A percentile compares a stretch with the other conserved stretches of the same genome.
Conservation (phyloP, 2,329 filamentous ascomycete species). For the Ceratocystis cacaofunesta region DNA sequence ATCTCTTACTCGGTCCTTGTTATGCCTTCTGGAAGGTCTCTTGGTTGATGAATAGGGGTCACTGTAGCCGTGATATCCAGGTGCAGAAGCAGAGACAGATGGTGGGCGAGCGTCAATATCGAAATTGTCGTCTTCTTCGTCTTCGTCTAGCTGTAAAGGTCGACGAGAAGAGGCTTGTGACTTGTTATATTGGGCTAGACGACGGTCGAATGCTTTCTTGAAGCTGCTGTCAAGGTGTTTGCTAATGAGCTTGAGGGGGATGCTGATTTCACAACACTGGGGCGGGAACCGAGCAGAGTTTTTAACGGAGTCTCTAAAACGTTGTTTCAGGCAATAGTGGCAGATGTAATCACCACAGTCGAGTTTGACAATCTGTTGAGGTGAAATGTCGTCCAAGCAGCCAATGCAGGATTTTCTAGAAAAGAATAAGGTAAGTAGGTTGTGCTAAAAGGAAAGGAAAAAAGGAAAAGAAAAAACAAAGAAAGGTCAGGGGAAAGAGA, state of each 20-base stretch:
- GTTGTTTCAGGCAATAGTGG: slow-evolving; percentile 55
- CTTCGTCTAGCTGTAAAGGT: slow-evolving; percentile 6
- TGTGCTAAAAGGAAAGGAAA: slow-evolving; percentile 1
- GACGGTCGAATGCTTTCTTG: slow-evolving; percentile 67
- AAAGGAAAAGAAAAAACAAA: neutral
- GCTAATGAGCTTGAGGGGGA: slow-evolving; percentile 63
- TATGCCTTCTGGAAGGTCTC: neutral
- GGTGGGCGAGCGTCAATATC: neutral
- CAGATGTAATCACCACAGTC: slow-evolving; percentile 75
- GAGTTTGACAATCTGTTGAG: slow-evolving; percentile 51
- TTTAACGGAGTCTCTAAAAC: slow-evolving; percentile 60
- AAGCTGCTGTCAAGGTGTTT: slow-evolving; percentile 57
- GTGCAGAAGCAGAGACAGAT: neutral
- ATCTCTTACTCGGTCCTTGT: slow-evolving; percentile 9
- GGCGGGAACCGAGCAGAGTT: slow-evolving; percentile 77
- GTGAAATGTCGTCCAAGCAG: slow-evolving; percentile 54
- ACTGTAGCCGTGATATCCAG: slow-evolving; percentile 8
- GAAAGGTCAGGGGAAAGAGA: neutral
- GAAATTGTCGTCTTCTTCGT: slow-evolving; percentile 9
- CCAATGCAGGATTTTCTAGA: slow-evolving; percentile 54
- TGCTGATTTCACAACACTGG: slow-evolving; percentile 58
- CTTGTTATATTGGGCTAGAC: slow-evolving; percentile 55
- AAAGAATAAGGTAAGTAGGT: slow-evolving; percentile 1
- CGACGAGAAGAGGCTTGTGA: neutral
- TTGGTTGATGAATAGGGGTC: slow-evolving; percentile 1